Base-by-base conservation (phyloP, 192 early-diverging fungal genomes). In the Funneliformis mosseae region DNA sequence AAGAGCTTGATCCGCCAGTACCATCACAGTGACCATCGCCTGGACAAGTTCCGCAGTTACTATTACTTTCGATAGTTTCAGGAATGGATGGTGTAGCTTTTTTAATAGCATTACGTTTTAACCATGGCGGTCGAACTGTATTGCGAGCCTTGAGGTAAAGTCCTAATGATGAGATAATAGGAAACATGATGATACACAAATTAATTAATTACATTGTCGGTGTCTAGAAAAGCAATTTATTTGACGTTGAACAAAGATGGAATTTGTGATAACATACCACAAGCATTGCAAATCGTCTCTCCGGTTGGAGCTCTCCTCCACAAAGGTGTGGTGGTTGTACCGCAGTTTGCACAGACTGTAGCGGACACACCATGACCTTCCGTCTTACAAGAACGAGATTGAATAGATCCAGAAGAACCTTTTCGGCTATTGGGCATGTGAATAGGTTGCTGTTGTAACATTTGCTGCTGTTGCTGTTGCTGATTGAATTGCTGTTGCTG, bases 231-330 rank as follows among this genome's bases (percentile, higher is more conserved):
- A 33, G 14, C 14, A 67, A 9, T 11, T 50, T 8, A 66, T 45
- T 43, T 27, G 41, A 68, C 55, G 42, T 45, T 18, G 48, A 16
- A 6, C 25, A 55, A 8, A 33, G 74, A 66, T 63, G 70, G 50
- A 80, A 50, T 42, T 70, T 41, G 10, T 70, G 21, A 16, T 23
- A 48, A 71, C 9, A 50, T 63, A 61, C 96, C 98, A 86, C 98
- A 99, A 1, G 97, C 97, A 77, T 99, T 99, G 84, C 98, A 99
- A 55, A 99, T 93, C 21, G 95, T 92, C 69, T 96, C 93, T 77
- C 97, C 98, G 60, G 90, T 89, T 18, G 90, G 89, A 76, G 94
- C 92, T 67, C 96, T 86, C 39, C 98, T 87, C 98, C 98, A 99
- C 45, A 99, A 88, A 5, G 96, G 93, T 14, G 98, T 99, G 23